Evolutionary conservation across 305 asterid genomes (phyloP), one percentile per base, ranked within the genome.

Genomic region (Solanum hybrid): DNA sequence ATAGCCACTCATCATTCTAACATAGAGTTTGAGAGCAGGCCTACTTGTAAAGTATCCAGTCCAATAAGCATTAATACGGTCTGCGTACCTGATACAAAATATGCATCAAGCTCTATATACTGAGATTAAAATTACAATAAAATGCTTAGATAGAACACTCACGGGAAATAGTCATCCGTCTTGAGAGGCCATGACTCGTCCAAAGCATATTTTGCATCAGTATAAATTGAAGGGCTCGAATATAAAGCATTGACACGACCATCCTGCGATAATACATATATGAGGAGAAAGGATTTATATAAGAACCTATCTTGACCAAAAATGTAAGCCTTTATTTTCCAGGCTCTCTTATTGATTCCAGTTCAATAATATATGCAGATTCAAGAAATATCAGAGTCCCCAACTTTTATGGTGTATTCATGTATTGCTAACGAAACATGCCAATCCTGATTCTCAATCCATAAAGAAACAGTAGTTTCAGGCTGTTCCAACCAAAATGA

Each of bases 241-340:
- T 98, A 98, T 15, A 98, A 91, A 41, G 97, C 99, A 95, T 97
- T 98, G 91, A 98, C 98, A 87, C 99, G 99, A 61, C 99, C 99
- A 96, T 98, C 99, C 99, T 98, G 93, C 91, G 26, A 88, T 31
- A 34, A 22, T 37, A 83, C 39, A 15, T 45, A 17, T 29, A 83
- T 39, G 38, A 45, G 75, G 70, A 41, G 37, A 3, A 83, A 29
- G 29, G 27, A 83, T 45, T 82, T 83, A 29, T 29, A 5, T 29
- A 17, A 82, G 20, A 45, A 27, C 72, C 37, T 41, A 15, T 26
- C 37, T 4, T 82, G 72, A 82, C 37, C 70, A 82, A n/a, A 82
- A 26, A 82, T 27, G 26, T 41, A 41, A 3, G 75, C 20, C 31
- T 45, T 27, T 26, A 29, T 82, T 29, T 45, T 45, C 22, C 29